phyloP scores from a whole-genome alignment of 352 stramenopile species.

The Peronospora belbahrii region DNA sequence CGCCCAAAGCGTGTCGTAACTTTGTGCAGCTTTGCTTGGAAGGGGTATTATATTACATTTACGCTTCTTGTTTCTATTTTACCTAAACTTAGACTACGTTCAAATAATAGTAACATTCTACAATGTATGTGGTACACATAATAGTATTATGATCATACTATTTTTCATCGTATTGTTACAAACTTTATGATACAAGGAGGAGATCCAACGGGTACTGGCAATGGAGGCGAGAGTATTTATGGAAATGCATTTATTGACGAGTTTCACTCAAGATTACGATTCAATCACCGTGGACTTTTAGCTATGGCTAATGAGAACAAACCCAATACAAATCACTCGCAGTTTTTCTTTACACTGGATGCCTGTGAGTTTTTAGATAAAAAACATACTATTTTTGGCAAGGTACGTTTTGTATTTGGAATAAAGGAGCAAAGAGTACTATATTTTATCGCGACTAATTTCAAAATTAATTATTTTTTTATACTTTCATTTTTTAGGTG shows the following conservation, averaged over 20 bases:
- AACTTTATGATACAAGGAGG: constrained; percentile 95
- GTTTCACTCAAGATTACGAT: constrained; percentile 90
- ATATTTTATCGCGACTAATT: no score
- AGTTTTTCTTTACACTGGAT: constrained; percentile 98
- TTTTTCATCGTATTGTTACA: constrained; percentile 94
- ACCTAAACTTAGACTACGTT: no score
- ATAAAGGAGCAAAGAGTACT: not conserved
- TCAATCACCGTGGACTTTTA: constrained; percentile 94
- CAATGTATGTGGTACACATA: not conserved
- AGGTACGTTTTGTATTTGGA: no score
- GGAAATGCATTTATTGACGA: constrained; percentile 84
- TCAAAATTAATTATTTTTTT: not conserved
- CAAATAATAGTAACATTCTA: no score
- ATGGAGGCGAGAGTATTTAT: constrained; percentile 77
- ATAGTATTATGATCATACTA: constrained; percentile 93
- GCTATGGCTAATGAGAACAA: constrained; percentile 90
- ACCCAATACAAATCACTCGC: constrained; percentile 83
- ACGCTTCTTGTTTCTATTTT: no score
- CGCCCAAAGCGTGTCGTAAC: constrained; percentile 90
- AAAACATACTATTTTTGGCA: constrained; percentile 94
- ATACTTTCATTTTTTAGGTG: constrained; percentile 53
- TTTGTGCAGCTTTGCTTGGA: constrained; percentile 90
- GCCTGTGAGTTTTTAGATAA: constrained; percentile 90
- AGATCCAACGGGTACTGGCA: constrained; percentile 83
- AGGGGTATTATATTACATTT: constrained; percentile 40